Base-by-base conservation (phyloP, 2,329 filamentous ascomycete genomes). In the Piedraia hortae region DNA sequence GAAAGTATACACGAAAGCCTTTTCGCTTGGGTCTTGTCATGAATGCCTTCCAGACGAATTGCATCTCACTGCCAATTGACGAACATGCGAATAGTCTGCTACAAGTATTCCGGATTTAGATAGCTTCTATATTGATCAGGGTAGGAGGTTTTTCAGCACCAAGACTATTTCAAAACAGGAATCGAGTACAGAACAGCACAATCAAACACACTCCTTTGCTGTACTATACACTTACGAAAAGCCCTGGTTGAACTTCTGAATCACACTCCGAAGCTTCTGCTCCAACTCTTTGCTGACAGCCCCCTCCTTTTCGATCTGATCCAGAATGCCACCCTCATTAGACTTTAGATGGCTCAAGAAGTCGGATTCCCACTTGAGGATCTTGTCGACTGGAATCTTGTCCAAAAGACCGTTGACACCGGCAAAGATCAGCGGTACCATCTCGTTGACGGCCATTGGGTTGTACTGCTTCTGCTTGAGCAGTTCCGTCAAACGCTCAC, bases 401-500 rank as follows among this genome's bases (percentile, higher is more conserved):
- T 97, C 85, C 38, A 97, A 69, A 56, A 63, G 58, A 61, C 85
- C 85, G 58, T 93, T 93, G 59, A 97, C 77, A 88, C 85, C 85
- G 37, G 85, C 82, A 56, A 65, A 97, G 64, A 97, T 93, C 39
- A 97, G 69, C 39, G 85, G 85, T 60, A 97, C 85, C 82, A 93
- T 93, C 62, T 97, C 82, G 62, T 88, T 85, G 48, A 93, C 82
- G 39, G 77, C 74, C 80, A 91, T 91, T 43, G 85, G 85, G 20
- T 64, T 70, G 66, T 93, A 97, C 60, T 97, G 85, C 68, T 90
- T 91, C 66, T 97, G 85, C 72, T 93, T 93, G 45, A 91, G 72
- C 37, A 91, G 74, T 67, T 93, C 82, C 41, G 82, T 91, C 48
- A 80, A 69, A 62, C 85, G 80, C 63, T 93, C 82, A 74, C 85